A percentile compares a stretch with the other conserved stretches of the same genome.
These are phyloP conservation scores for Apiospora malaysiana DNA, from an alignment of 2,329 filamentous ascomycete genomes.

Conservation along the genomic window DNA sequence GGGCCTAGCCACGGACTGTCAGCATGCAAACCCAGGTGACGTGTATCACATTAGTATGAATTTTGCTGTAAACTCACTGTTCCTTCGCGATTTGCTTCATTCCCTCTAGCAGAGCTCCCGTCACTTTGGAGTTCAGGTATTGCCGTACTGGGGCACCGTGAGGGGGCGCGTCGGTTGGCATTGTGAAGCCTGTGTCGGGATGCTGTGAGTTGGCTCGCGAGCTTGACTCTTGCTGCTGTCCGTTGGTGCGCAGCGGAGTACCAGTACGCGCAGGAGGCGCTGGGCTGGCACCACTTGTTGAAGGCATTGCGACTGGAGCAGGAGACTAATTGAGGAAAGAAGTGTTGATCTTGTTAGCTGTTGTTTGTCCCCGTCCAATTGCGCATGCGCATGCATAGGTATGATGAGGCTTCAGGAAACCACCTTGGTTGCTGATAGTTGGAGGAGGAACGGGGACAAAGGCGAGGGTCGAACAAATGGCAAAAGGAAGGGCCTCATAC, in stretches of 20 bases:
- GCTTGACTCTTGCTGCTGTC: constrained; percentile 33
- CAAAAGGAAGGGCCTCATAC: constrained; percentile 37
- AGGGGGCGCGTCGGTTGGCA: constrained; percentile 64
- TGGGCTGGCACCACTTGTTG: constrained; percentile 45
- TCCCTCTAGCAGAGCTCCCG: constrained; percentile 71
- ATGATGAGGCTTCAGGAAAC: neutral
- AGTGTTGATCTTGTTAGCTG: neutral
- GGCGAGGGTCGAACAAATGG: neutral
- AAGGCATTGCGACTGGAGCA: constrained; percentile 33
- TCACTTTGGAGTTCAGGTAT: constrained; percentile 76
- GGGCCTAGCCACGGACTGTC: constrained; percentile 52
- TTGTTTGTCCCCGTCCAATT: neutral
- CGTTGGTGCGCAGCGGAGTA: constrained; percentile 51
- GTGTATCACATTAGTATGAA: neutral
- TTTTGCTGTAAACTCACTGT: constrained; percentile 58
- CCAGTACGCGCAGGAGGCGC: constrained; percentile 51
- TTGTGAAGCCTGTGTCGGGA: constrained; percentile 57
- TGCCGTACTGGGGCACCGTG: constrained; percentile 73
- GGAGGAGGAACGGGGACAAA: neutral
- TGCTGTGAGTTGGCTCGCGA: constrained; percentile 64
- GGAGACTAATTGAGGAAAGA: neutral
- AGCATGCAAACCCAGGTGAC: neutral
- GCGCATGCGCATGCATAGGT: neutral
- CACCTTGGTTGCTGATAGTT: neutral
- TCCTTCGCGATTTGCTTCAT: constrained; percentile 77